Conservation (phyloP, 2,329 filamentous ascomycete genomes). For the Eurotiales sp. region DNA sequence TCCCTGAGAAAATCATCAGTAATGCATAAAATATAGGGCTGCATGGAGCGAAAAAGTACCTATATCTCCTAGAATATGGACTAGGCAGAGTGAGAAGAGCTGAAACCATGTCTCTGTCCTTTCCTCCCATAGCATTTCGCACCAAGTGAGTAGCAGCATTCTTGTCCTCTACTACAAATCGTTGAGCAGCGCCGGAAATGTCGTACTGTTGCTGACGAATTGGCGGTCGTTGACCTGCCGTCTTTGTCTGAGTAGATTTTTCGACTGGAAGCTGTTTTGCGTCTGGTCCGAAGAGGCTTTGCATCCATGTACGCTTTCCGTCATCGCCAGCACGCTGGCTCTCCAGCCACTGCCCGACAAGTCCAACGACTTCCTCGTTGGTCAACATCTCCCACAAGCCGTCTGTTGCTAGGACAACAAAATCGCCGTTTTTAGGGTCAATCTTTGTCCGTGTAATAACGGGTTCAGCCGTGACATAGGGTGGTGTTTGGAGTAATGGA, state of each 20-base stretch:
- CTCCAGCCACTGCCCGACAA: slow-evolving; percentile 97
- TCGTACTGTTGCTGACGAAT: slow-evolving; percentile 92
- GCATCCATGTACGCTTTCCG: slow-evolving; percentile 60
- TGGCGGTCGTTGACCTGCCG: slow-evolving; percentile 71
- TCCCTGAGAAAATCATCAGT: slow-evolving; percentile 59
- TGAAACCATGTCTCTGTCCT: slow-evolving; percentile 88
- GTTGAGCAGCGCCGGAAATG: slow-evolving; percentile 61
- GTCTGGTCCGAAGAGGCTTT: slow-evolving; percentile 61
- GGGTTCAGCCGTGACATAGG: slow-evolving; percentile 95
- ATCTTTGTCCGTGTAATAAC: slow-evolving; percentile 91
- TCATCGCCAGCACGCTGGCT: slow-evolving; percentile 53
- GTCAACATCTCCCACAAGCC: slow-evolving; percentile 99
- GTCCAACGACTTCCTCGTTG: slow-evolving; percentile 94
- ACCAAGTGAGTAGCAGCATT: slow-evolving; percentile 96
- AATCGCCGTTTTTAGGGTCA: slow-evolving; percentile 84
- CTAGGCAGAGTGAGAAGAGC: slow-evolving; percentile 86
- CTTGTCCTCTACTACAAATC: slow-evolving; percentile 93
- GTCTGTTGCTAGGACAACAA: slow-evolving; percentile 93
- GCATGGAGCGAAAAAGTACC: slow-evolving; percentile 52
- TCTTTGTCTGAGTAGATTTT: slow-evolving; percentile 45
- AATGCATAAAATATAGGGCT: not conserved
- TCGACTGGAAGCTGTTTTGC: slow-evolving; percentile 71
- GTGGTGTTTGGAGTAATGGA: slow-evolving; percentile 78
- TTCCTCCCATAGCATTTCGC: slow-evolving; percentile 88
- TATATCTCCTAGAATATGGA: slow-evolving; percentile 85